Conservation (phyloP, 495 filamentous ascomycete species). For the Hypomontagnella submonticulosa region DNA sequence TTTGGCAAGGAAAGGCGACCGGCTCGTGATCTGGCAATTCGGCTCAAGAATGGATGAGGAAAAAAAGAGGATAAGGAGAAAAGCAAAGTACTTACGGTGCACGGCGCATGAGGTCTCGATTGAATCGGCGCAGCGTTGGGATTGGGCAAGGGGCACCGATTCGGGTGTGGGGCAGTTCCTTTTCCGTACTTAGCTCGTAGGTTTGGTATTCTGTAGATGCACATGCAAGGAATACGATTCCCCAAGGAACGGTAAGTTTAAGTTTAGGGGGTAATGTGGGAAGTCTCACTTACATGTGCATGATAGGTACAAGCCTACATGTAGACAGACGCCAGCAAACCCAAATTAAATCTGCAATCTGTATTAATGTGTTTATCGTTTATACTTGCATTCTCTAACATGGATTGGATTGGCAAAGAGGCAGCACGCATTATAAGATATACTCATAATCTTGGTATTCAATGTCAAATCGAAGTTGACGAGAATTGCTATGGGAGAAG, state of each 20-base stretch:
- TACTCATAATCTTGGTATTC: no score
- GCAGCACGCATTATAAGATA: no score
- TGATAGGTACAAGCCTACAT: no score
- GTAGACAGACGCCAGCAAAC: no score
- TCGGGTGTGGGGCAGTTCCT: conserved; percentile 18
- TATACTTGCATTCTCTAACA: no score
- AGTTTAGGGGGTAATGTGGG: conserved; percentile 10
- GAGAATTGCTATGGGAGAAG: background rate
- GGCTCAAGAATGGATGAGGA: conserved; percentile 8
- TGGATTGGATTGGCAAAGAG: no score
- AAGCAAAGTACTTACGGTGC: conserved; percentile 7
- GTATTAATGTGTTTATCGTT: no score
- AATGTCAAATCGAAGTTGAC: no score
- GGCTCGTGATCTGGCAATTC: conserved; percentile 6
- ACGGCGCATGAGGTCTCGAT: conserved; percentile 28
- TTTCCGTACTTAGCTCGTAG: conserved; percentile 21
- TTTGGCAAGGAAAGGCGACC: background rate
- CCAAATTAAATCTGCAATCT: no score
- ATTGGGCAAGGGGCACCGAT: conserved; percentile 21
- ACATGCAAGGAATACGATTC: conserved; percentile 18
- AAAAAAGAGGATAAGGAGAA: conserved; percentile 19
- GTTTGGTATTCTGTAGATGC: conserved; percentile 2
- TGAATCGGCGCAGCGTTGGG: conserved; percentile 20
- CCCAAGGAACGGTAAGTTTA: conserved; percentile 14
- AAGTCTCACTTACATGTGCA: conserved; percentile 2